phyloP scores from a whole-genome alignment of 768 basidiomycete genomes.

The Multifurca ochricompacta region DNA sequence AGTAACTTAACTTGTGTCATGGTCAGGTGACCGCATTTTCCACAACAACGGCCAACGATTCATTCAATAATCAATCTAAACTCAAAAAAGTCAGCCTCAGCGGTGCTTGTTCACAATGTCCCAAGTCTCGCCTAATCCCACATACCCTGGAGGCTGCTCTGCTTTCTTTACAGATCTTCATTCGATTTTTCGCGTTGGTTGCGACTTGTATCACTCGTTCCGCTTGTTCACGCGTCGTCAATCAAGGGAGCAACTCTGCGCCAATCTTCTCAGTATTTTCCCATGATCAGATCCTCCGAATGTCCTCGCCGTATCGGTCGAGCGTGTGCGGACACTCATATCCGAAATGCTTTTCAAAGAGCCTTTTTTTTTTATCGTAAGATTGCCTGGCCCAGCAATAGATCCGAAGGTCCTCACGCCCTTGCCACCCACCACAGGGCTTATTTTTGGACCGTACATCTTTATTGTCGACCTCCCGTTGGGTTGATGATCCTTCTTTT shows the following conservation, averaged over 20 bases:
- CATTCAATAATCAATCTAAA: background rate
- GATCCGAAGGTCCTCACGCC: background rate
- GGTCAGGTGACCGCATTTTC: conserved; percentile 9
- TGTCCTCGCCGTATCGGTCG: conserved; percentile 10
- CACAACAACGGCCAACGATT: too few relatives aligned
- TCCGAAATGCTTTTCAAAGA: conserved; percentile 11
- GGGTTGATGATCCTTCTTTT: conserved; percentile 15
- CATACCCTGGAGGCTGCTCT: conserved; percentile 15
- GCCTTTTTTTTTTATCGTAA: conserved; percentile 17
- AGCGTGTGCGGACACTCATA: conserved; percentile 12
- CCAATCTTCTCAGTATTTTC: conserved; percentile 7
- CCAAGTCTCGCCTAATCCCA: background rate
- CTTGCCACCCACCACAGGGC: background rate
- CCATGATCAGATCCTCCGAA: conserved; percentile 4
- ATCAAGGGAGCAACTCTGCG: conserved; percentile 8
- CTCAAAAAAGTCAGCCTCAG: conserved; percentile 8
- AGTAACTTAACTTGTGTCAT: too few relatives aligned
- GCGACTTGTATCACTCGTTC: conserved; percentile 15
- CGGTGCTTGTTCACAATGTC: conserved; percentile 1
- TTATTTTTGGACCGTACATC: background rate
- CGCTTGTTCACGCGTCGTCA: conserved; percentile 14
- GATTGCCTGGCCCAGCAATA: background rate
- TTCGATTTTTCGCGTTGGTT: conserved; percentile 16
- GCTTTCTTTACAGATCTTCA: conserved; percentile 20
- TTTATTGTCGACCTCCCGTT: conserved; percentile 1